These are phyloP conservation scores for Talaromyces sp. DNA, from an alignment of 2,329 filamentous ascomycete genomes.

Conservation along the genomic window DNA sequence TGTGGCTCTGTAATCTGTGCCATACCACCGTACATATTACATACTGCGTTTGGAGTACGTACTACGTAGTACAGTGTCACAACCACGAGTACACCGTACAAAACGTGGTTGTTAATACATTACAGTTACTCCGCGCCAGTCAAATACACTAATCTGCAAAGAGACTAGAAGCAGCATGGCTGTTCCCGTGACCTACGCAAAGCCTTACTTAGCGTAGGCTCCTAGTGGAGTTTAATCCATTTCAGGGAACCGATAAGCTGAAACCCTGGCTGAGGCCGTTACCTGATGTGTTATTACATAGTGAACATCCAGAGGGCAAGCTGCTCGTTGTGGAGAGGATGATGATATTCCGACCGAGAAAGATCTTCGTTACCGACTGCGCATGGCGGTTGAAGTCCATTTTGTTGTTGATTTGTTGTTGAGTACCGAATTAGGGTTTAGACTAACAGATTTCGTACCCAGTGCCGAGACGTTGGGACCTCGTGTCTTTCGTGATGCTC, in stretches of 20 bases:
- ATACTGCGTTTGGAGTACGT: neutral
- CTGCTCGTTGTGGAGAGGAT: neutral
- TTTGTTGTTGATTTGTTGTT: too few relatives aligned
- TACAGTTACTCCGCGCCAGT: neutral
- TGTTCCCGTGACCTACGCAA: constrained; percentile 1
- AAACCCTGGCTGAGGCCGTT: neutral
- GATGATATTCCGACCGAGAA: neutral
- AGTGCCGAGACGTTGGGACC: neutral
- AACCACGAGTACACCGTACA: neutral
- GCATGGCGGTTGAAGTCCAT: too few relatives aligned
- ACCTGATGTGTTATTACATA: too few relatives aligned
- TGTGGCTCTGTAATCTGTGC: neutral
- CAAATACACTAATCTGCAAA: neutral
- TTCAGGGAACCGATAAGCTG: neutral
- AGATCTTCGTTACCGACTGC: neutral
- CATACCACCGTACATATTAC: neutral
- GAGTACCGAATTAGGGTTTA: neutral
- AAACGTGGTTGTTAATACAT: neutral
- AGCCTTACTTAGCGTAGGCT: neutral
- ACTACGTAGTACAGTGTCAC: neutral
- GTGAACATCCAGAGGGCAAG: neutral
- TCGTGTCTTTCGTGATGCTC: neutral
- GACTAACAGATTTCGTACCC: neutral
- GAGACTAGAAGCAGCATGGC: neutral
- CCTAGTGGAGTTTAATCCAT: neutral